These are phyloP conservation scores for Pyricularia sp. DNA, from an alignment of 2,329 filamentous ascomycete species.

Conservation along the genomic window DNA sequence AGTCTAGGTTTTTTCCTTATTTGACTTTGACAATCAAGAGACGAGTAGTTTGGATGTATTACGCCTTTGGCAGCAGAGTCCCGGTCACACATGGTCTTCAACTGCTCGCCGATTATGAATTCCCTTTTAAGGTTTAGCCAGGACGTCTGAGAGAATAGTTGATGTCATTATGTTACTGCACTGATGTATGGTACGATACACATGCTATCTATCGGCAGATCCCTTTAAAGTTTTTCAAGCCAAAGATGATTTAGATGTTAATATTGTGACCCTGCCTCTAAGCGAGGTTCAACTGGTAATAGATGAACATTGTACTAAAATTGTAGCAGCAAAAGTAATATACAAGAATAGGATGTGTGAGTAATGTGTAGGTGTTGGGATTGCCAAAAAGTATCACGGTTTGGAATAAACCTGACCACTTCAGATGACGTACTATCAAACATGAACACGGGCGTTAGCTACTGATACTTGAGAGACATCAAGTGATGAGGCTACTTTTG, in stretches of 20 bases:
- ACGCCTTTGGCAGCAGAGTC: too few species aligned
- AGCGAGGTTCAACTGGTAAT: too few species aligned
- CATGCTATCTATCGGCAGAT: neutral
- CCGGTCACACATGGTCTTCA: too few species aligned
- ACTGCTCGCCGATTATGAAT: neutral
- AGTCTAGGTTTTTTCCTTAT: neutral
- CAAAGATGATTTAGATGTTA: too few species aligned
- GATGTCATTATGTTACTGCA: neutral
- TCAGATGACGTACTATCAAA: slow-evolving; percentile 6
- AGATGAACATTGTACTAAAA: neutral
- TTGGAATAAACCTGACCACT: neutral
- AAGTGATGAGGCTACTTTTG: neutral
- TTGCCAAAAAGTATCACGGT: neutral
- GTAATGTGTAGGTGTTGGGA: neutral
- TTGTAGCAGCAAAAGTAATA: neutral
- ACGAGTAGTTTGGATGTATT: neutral
- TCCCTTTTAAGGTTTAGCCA: neutral
- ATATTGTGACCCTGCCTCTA: too few species aligned
- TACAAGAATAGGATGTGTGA: neutral
- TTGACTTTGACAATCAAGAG: neutral
- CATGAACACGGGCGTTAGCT: neutral
- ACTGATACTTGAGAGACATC: too few species aligned
- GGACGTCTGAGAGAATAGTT: neutral
- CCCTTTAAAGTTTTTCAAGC: too few species aligned
- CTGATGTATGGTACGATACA: neutral